Percentiles rank a stretch among this genome's conserved stretches.
Conservation (phyloP, 2,329 filamentous ascomycete genomes). For the Penicillium sp. region DNA sequence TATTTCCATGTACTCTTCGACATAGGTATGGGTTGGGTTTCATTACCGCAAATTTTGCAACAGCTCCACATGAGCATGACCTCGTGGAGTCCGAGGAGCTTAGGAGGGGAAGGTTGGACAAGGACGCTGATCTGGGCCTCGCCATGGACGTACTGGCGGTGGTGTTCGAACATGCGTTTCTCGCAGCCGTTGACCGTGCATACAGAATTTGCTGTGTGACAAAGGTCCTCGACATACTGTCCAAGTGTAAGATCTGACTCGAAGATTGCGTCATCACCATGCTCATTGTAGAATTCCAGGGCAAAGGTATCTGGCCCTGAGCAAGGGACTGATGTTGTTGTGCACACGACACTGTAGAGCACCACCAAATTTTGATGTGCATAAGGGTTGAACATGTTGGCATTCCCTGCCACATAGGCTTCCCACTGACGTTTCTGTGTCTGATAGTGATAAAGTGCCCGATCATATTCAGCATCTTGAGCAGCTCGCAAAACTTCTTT, state of each 20-base stretch:
- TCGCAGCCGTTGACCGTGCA: slow-evolving; percentile 85
- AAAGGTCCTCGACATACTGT: slow-evolving; percentile 91
- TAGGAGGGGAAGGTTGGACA: slow-evolving; percentile 70
- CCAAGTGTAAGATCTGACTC: slow-evolving; percentile 87
- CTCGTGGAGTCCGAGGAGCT: slow-evolving; percentile 64
- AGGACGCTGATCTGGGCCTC: slow-evolving; percentile 91
- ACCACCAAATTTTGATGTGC: slow-evolving; percentile 96
- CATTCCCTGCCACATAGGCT: slow-evolving; percentile 82
- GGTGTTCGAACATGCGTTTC: slow-evolving; percentile 84
- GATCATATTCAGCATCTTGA: slow-evolving; percentile 95
- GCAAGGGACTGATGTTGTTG: slow-evolving; percentile 88
- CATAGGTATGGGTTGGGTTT: slow-evolving; percentile 87
- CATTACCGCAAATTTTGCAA: slow-evolving; percentile 86
- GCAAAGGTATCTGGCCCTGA: slow-evolving; percentile 86
- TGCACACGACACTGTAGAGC: slow-evolving; percentile 90
- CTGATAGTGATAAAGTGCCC: slow-evolving; percentile 87
- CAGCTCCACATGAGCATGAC: slow-evolving; percentile 97
- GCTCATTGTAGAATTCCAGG: slow-evolving; percentile 90
- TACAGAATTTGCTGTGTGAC: slow-evolving; percentile 69
- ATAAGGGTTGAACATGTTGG: slow-evolving; percentile 89
- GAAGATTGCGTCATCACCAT: slow-evolving; percentile 67
- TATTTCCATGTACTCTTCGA: slow-evolving; percentile 96
- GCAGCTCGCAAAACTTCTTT: slow-evolving; percentile 93
- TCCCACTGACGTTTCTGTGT: slow-evolving; percentile 97
- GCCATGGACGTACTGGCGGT: slow-evolving; percentile 95